Evolutionary conservation across 768 basidiomycete genomes (phyloP), one percentile per base, ranked within the genome.

Genomic region (Fomitopsis pulvina): DNA sequence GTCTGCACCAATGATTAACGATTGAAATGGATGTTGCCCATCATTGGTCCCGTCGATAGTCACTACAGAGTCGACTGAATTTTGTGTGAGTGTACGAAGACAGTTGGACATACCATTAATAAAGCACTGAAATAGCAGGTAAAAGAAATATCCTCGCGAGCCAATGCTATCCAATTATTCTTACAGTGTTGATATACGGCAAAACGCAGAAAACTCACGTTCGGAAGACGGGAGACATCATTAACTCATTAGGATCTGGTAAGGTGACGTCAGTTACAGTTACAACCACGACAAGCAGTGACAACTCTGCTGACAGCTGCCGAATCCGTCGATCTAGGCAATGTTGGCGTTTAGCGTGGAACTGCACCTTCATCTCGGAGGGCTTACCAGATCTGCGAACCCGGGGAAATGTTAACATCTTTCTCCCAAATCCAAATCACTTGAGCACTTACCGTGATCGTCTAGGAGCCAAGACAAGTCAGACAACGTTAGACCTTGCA

Each of bases 61-160:
- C 52, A 82, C 88, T 84, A 52, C 47, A 25, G 53, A 52, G 38
- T 48, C 27, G 43, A 18, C 20, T 50, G 45, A 51, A 25, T 12
- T 14, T 45, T 26, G 7, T 16, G 20, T 5, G 20, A 24, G 32
- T 8, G 16, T 24, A 41, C 11, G 39, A 32, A n/a, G 14, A 47
- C 48, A 11, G 10, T 47, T 20, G 37, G 54, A 45, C 77, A 47
- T 57, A 87, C 88, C 79, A 54, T 86, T 84, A 58, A 87, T 80
- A 65, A 94, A 94, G 57, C 88, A 90, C 58, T 99, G 95, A 73
- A 99, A 98, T 1, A 99, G 73, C 20, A 95, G 72, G 69, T 83
- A 99, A 73, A 83, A 94, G 65, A 94, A 94, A 68, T 93, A 96
- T 20, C 85, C 91, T 56, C 87, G 72, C 0, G 80, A 67, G 5